Percentiles rank a stretch among this genome's conserved stretches.
Evolutionary conservation across 495 filamentous ascomycete species (phyloP).

Genomic region (Parachaetomium inaequale): DNA sequence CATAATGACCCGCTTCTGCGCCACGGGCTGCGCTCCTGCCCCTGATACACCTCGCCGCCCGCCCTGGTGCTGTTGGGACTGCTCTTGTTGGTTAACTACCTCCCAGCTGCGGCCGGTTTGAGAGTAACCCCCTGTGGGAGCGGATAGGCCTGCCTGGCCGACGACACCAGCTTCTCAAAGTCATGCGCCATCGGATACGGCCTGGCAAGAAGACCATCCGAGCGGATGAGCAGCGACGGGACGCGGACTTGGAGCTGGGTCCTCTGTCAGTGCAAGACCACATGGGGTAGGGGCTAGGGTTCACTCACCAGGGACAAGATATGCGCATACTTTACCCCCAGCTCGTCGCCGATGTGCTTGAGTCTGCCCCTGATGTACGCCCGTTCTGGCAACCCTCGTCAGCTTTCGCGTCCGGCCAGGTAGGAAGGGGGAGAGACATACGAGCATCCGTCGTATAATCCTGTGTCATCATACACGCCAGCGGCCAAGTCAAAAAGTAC

Average conservation of each 20-base stretch:
- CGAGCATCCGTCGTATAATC: conserved; percentile 49
- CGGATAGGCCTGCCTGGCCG: conserved; percentile 14
- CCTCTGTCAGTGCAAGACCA: background rate
- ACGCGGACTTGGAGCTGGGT: conserved; percentile 34
- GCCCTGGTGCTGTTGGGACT: conserved; percentile 6
- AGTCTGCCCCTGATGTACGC: conserved; percentile 46
- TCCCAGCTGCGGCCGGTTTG: conserved; percentile 40
- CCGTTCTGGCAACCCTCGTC: conserved; percentile 30
- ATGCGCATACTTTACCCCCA: conserved; percentile 49
- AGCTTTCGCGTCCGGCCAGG: background rate
- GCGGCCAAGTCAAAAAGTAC: conserved; percentile 39
- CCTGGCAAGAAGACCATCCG: conserved; percentile 40
- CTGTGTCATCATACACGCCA: conserved; percentile 42
- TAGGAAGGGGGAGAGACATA: background rate
- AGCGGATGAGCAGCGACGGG: conserved; percentile 52
- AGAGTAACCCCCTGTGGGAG: conserved; percentile 25
- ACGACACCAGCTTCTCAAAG: conserved; percentile 33
- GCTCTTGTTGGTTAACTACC: conserved; percentile 31
- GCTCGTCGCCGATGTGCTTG: conserved; percentile 42
- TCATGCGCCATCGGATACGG: conserved; percentile 33
- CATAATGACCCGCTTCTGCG: conserved; percentile 17
- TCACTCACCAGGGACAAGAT: conserved; percentile 38
- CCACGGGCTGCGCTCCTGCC: background rate
- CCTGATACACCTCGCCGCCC: background rate
- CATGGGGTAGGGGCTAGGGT: background rate